Percentiles rank a stretch among this genome's conserved stretches.
These are phyloP conservation scores for Mimosa pudica DNA, from an alignment of 306 rosid genomes.

Conservation along the genomic window DNA sequence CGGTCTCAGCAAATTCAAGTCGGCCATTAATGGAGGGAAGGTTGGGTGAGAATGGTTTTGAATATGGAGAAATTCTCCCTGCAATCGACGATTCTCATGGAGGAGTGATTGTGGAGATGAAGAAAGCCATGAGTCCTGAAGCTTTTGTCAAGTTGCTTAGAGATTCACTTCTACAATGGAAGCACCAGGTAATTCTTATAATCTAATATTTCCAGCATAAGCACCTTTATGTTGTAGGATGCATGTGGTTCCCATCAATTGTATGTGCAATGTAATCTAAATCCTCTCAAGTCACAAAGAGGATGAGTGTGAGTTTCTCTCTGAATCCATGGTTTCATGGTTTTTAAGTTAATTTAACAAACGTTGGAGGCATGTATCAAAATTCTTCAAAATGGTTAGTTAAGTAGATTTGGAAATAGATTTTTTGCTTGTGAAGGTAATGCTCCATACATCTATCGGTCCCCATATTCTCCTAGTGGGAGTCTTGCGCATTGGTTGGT, in stretches of 20 bases:
- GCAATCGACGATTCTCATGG: slow-evolving; percentile 50
- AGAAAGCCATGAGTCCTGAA: slow-evolving; percentile 48
- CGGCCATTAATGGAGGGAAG: slow-evolving; percentile 30
- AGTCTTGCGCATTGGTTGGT: neutral
- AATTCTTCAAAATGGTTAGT: neutral
- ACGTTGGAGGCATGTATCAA: neutral
- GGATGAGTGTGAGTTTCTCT: neutral
- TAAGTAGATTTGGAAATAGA: neutral
- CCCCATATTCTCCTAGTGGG: too few species aligned
- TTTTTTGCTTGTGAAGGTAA: too few species aligned
- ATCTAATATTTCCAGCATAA: neutral
- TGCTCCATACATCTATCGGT: too few species aligned
- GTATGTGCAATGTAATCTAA: neutral
- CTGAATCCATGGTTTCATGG: neutral
- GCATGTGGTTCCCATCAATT: neutral
- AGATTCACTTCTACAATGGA: slow-evolving; percentile 54
- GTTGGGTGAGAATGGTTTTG: slow-evolving; percentile 43
- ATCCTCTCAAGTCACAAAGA: neutral
- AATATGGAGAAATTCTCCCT: slow-evolving; percentile 39
- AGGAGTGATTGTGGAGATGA: slow-evolving; percentile 55
- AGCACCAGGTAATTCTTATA: slow-evolving; percentile 38
- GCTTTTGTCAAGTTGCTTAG: slow-evolving; percentile 46
- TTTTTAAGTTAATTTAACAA: neutral
- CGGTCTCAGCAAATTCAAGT: slow-evolving; percentile 40
- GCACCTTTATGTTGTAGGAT: neutral